Conservation (phyloP, 331 rosid species). For the Prunus yedoensis region DNA sequence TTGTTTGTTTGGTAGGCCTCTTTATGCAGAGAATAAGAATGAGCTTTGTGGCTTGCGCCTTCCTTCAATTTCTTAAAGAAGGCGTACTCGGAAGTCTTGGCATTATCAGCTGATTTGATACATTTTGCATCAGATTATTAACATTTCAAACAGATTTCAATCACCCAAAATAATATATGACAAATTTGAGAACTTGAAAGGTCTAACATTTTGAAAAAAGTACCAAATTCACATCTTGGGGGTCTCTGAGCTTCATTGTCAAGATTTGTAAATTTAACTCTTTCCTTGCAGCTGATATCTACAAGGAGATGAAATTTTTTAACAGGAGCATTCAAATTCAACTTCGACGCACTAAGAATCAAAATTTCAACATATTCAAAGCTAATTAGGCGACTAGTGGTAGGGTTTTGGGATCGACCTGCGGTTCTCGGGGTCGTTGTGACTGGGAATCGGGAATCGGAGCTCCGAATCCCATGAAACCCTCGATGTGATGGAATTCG, state of each 20-base stretch:
- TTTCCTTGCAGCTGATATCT: conserved; percentile 34
- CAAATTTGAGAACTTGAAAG: not conserved
- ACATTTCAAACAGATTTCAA: conserved; percentile 9
- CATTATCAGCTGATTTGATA: conserved; percentile 36
- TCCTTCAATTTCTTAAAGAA: conserved; percentile 81
- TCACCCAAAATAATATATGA: not conserved
- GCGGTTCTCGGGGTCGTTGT: not conserved
- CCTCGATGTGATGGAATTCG: not conserved
- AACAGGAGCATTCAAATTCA: not conserved
- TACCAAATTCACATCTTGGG: conserved; percentile 32
- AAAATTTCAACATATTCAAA: not conserved
- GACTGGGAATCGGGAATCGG: not conserved
- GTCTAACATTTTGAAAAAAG: not conserved
- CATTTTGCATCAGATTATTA: conserved; percentile 26
- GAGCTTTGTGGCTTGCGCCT: conserved; percentile 37
- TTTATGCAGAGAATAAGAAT: conserved; percentile 25
- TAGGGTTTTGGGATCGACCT: not conserved
- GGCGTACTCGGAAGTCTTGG: conserved; percentile 84
- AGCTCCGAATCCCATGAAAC: not conserved
- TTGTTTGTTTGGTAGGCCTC: conserved; percentile 30
- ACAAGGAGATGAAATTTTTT: not conserved
- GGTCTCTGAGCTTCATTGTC: conserved; percentile 22
- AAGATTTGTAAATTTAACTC: conserved; percentile 15
- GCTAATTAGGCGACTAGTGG: not conserved
- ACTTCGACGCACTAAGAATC: not conserved